These are phyloP conservation scores for Fraxinus dipetala DNA, from an alignment of 305 asterid species.

Conservation along the genomic window DNA sequence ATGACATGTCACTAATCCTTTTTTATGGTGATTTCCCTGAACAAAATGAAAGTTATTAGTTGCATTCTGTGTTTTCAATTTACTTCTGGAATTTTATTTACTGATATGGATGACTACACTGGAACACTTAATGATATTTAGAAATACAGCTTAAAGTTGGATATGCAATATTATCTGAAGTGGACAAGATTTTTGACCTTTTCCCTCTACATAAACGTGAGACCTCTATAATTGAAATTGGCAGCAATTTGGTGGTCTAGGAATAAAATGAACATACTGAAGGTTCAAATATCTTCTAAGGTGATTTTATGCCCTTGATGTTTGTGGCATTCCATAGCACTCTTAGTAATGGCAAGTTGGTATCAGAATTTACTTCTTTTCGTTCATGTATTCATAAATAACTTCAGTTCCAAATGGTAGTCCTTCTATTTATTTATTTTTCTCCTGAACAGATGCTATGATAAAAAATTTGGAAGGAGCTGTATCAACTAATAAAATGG, in stretches of 20 bases:
- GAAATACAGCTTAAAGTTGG: constrained; percentile 14
- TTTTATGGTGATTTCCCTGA: neutral
- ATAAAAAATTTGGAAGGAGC: constrained; percentile 62
- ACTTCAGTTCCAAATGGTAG: neutral
- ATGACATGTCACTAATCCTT: constrained; percentile 12
- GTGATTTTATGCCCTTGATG: constrained; percentile 12
- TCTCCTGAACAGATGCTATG: constrained; percentile 45
- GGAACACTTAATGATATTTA: neutral
- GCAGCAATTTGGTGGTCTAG: constrained; percentile 7
- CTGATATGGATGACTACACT: neutral
- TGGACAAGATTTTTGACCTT: neutral
- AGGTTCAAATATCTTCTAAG: constrained; percentile 12
- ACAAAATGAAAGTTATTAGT: neutral
- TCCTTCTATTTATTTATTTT: neutral
- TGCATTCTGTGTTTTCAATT: neutral
- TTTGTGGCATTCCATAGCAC: constrained; percentile 11
- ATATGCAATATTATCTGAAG: constrained; percentile 6
- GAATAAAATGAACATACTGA: neutral
- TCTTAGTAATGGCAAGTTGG: constrained; percentile 10
- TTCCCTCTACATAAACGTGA: constrained; percentile 13
- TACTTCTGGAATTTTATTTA: neutral
- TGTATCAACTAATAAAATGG: constrained; percentile 47
- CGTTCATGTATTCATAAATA: neutral
- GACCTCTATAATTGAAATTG: neutral
- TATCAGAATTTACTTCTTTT: neutral